Evolutionary conservation across 495 filamentous ascomycete genomes (phyloP).

Genomic region (Daldinia caldariorum): DNA sequence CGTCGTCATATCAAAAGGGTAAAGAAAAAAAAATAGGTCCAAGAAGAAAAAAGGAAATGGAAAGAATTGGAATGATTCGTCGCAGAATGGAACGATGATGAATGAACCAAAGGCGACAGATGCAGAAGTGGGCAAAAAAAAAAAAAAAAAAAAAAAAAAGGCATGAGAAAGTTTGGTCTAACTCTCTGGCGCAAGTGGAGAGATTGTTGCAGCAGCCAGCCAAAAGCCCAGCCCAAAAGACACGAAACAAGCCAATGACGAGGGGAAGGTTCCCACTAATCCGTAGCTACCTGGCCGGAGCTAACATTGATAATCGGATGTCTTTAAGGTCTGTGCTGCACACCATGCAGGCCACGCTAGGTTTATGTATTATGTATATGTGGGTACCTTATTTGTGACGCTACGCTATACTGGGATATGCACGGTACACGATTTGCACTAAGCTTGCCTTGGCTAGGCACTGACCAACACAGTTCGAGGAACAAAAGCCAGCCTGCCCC

Average conservation of each 20-base stretch:
- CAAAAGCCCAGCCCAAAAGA: slow-evolving; percentile 38
- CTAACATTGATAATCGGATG: slow-evolving; percentile 45
- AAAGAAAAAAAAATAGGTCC: slow-evolving; percentile 16
- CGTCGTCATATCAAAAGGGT: slow-evolving; percentile 4
- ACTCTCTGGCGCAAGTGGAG: slow-evolving; percentile 43
- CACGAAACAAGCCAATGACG: slow-evolving; percentile 35
- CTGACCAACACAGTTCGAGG: slow-evolving; percentile 34
- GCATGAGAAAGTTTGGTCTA: slow-evolving; percentile 43
- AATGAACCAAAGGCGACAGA: slow-evolving; percentile 40
- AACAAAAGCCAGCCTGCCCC: slow-evolving; percentile 6
- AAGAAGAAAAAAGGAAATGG: slow-evolving; percentile 26
- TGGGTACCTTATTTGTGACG: slow-evolving; percentile 16
- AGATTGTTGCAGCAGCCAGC: slow-evolving; percentile 42
- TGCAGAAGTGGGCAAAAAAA: slow-evolving; percentile 41
- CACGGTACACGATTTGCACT: slow-evolving; percentile 33
- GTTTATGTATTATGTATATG: neutral
- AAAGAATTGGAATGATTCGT: slow-evolving; percentile 44
- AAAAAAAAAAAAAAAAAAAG: slow-evolving; percentile 45
- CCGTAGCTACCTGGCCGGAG: slow-evolving; percentile 36
- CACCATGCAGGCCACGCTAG: slow-evolving; percentile 33
- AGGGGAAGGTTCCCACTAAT: slow-evolving; percentile 24
- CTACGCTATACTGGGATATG: slow-evolving; percentile 21
- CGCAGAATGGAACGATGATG: slow-evolving; percentile 45
- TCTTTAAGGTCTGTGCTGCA: slow-evolving; percentile 41
- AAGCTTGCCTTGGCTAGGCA: slow-evolving; percentile 32